A percentile compares a stretch with the other conserved stretches of the same genome.
phyloP scores from a whole-genome alignment of 2,329 filamentous ascomycete genomes.

The Paraphaeosphaeria minitans region DNA sequence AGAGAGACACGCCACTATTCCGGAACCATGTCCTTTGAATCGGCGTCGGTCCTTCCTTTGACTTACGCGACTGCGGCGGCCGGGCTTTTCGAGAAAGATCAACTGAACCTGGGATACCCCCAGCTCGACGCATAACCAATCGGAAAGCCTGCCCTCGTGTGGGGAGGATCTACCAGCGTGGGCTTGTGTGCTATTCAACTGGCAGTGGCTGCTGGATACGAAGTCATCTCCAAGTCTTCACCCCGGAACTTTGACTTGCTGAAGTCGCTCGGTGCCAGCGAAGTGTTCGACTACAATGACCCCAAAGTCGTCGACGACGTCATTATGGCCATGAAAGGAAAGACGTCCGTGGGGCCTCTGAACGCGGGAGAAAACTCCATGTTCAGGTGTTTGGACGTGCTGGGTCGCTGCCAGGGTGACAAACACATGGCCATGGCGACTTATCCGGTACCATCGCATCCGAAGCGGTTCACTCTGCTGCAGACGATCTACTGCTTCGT shows the following conservation, averaged over 20 bases:
- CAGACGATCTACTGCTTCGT: constrained; percentile 12
- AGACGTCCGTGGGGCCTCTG: constrained; percentile 43
- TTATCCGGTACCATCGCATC: constrained; percentile 8
- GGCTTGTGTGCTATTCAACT: constrained; percentile 57
- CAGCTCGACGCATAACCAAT: constrained; percentile 49
- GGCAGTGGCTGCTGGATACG: constrained; percentile 50
- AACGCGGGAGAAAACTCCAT: constrained; percentile 22
- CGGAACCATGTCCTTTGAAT: constrained; percentile 54
- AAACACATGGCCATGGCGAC: constrained; percentile 3
- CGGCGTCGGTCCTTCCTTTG: constrained; percentile 52
- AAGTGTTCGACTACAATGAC: constrained; percentile 57
- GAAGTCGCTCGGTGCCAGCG: constrained; percentile 52
- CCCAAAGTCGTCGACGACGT: constrained; percentile 42
- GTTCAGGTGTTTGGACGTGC: background rate
- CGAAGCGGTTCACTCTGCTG: constrained; percentile 1
- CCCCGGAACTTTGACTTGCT: constrained; percentile 54
- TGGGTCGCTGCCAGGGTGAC: constrained; percentile 15
- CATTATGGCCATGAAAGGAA: constrained; percentile 40
- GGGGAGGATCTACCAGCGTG: constrained; percentile 56
- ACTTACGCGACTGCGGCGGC: constrained; percentile 19
- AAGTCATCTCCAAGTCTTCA: constrained; percentile 54
- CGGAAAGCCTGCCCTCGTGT: constrained; percentile 49
- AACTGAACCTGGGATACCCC: constrained; percentile 17
- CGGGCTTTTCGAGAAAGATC: constrained; percentile 20
- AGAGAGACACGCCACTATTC: constrained; percentile 53